Evolutionary conservation across 2,329 filamentous ascomycete species (phyloP).

Genomic region (Calycina herbarum): DNA sequence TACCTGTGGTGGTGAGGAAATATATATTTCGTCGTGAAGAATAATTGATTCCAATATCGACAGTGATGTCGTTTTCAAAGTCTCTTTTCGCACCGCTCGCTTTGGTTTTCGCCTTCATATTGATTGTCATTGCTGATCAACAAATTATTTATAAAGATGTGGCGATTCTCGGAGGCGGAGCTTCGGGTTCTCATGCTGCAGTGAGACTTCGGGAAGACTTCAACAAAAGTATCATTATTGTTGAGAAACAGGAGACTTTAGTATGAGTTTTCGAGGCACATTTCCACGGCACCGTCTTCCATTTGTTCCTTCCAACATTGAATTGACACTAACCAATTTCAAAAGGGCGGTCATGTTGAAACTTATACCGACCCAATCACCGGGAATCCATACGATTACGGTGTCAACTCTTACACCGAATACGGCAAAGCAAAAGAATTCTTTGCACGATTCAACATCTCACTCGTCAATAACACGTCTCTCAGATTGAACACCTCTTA

Average conservation of each 20-base stretch:
- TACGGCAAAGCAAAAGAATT: slow-evolving; percentile 30
- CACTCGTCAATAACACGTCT: slow-evolving; percentile 31
- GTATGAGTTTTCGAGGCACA: not conserved
- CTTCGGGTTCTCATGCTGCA: slow-evolving; percentile 43
- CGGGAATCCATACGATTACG: slow-evolving; percentile 39
- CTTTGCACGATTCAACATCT: slow-evolving; percentile 36
- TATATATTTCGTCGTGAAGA: not conserved
- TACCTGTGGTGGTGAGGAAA: too few species aligned
- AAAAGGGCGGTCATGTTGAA: slow-evolving; percentile 49
- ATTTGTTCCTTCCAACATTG: too few species aligned
- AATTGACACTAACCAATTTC: not conserved
- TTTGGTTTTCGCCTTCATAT: not conserved
- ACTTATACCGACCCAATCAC: slow-evolving; percentile 44
- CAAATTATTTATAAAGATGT: slow-evolving; percentile 18
- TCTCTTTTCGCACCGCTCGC: not conserved
- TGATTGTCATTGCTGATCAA: not conserved
- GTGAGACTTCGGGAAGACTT: slow-evolving; percentile 40
- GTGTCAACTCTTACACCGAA: slow-evolving; percentile 45
- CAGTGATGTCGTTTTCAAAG: not conserved
- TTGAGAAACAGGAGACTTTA: slow-evolving; percentile 40
- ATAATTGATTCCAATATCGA: not conserved
- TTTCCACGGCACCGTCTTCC: too few species aligned
- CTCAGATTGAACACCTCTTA: slow-evolving; percentile 27
- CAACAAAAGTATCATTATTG: slow-evolving; percentile 40
- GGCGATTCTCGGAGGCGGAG: slow-evolving; percentile 44